phyloP scores from a whole-genome alignment of 2,329 filamentous ascomycete genomes.

The Aureobasidium sp. region DNA sequence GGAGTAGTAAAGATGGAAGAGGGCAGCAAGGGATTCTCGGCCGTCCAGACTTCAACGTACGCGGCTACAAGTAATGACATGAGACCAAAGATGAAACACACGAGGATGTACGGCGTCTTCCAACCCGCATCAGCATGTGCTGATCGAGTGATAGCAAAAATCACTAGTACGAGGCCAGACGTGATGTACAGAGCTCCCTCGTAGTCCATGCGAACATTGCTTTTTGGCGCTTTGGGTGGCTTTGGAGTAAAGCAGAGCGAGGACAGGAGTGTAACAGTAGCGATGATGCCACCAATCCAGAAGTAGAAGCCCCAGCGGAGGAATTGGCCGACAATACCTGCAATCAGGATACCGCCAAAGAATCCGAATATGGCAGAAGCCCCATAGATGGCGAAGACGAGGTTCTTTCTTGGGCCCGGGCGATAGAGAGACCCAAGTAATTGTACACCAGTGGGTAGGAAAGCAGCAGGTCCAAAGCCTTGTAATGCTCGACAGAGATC shows the following conservation, averaged over 20 bases:
- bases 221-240: not conserved
- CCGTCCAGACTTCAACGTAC: not conserved
- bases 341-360: constrained; percentile 58
- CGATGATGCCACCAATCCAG: constrained; percentile 54
- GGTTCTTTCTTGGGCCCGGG: constrained; percentile 31
- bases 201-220: constrained; percentile 55
- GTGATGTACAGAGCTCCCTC: constrained; percentile 55
- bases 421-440: constrained; percentile 30
- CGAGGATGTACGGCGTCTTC: constrained; percentile 63
- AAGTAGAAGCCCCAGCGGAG: constrained; percentile 61
- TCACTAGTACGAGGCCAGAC: constrained; percentile 58
- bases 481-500: constrained; percentile 30
- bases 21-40: constrained; percentile 56
- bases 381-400: constrained; percentile 38
- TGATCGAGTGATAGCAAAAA: constrained; percentile 69
- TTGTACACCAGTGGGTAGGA: constrained; percentile 27
- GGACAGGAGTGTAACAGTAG: constrained; percentile 38
- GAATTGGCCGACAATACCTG: constrained; percentile 51
- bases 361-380: constrained; percentile 50
- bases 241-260: not conserved
- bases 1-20: constrained; percentile 61
- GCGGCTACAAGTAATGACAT: constrained; percentile 46
- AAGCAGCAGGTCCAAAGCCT: constrained; percentile 31
- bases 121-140: constrained; percentile 62
- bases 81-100: constrained; percentile 57